phyloP scores from a whole-genome alignment of 164 flowering plant genomes.

The Macadamia tetraphylla region DNA sequence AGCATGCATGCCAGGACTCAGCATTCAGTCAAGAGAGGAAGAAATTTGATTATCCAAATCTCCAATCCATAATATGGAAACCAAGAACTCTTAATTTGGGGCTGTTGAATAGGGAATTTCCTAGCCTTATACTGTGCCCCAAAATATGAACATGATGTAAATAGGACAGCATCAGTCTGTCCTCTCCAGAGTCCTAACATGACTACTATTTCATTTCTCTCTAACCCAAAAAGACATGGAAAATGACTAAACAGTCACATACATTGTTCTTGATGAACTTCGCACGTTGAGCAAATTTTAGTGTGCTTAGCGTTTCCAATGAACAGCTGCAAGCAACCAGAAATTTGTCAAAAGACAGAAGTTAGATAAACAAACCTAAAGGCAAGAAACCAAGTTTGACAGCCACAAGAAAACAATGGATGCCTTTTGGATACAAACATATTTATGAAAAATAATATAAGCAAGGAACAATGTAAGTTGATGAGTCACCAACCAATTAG shows the following conservation, averaged over 20 bases:
- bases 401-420: neutral
- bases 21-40: neutral
- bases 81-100: no score
- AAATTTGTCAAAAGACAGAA: slow-evolving; percentile 6
- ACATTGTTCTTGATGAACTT: slow-evolving; percentile 97
- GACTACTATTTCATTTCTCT: neutral
- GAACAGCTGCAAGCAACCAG: slow-evolving; percentile 63
- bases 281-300: slow-evolving; percentile 99
- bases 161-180: no score
- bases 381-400: neutral
- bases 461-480: neutral
- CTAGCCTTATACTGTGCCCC: no score
- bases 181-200: no score
- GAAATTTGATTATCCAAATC: neutral
- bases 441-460: neutral
- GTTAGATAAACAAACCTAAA: neutral
- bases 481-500: slow-evolving; percentile 59
- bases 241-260: slow-evolving; percentile 18
- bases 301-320: slow-evolving; percentile 88
- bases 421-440: neutral
- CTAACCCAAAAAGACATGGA: neutral
- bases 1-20: neutral
- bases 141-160: no score
- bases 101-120: no score
- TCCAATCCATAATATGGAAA: no score